Conservation (phyloP, 1,284 basidiomycete species). For the Ustilago xerochloae region DNA sequence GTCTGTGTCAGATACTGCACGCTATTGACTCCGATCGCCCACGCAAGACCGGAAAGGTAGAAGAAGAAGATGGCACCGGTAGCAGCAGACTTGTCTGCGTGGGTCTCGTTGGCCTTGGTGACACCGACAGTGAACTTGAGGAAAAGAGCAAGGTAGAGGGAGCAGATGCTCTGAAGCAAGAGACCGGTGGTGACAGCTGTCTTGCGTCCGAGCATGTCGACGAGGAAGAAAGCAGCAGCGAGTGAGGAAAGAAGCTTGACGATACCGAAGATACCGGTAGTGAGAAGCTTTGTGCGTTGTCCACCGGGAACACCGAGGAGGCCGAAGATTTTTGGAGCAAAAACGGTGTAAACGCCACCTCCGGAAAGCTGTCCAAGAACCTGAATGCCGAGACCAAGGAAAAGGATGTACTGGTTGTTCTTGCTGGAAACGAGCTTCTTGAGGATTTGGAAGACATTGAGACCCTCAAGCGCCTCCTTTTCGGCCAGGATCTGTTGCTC, state of each 20-base stretch:
- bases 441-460: constrained; percentile 34
- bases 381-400: constrained; percentile 52
- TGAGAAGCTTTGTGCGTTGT: constrained; percentile 42
- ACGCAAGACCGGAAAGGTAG: constrained; percentile 50
- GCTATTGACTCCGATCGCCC: constrained; percentile 56
- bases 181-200: constrained; percentile 47
- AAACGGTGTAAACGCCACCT: constrained; percentile 51
- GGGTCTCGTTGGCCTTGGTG: constrained; percentile 41
- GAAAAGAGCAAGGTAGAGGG: constrained; percentile 51
- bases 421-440: constrained; percentile 47
- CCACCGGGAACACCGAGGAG: constrained; percentile 46
- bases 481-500: constrained; percentile 40
- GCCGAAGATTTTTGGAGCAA: constrained; percentile 52
- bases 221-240: constrained; percentile 53
- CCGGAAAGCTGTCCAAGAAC: constrained; percentile 54
- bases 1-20: constrained; percentile 54
- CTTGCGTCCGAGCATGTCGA: constrained; percentile 53
- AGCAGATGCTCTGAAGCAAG: constrained; percentile 34
- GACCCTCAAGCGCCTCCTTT: constrained; percentile 33
- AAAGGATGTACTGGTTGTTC: constrained; percentile 50
- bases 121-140: constrained; percentile 39
- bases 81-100: constrained; percentile 35
- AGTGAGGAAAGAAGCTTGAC: constrained; percentile 57
- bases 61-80: constrained; percentile 53
- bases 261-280: constrained; percentile 53